Evolutionary conservation across 306 rosid species (phyloP).

Genomic region (Carpinus viminea): DNA sequence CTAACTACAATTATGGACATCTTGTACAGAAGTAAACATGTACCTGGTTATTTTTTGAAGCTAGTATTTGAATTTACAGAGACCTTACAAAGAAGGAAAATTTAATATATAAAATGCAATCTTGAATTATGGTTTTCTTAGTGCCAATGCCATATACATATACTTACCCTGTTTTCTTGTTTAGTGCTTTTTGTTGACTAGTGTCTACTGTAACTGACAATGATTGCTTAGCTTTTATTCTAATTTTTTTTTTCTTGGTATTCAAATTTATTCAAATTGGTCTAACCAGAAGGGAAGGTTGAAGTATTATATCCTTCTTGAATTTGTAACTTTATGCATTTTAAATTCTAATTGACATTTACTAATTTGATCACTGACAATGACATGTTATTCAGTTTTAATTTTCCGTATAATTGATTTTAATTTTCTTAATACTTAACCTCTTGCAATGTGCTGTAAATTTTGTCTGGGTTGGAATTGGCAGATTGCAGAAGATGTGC

Average conservation of each 20-base stretch:
- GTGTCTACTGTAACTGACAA: not conserved
- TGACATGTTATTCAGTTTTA: not conserved
- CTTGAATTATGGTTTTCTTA: not conserved
- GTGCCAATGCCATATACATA: not conserved
- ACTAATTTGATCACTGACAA: not conserved
- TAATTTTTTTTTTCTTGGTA: not conserved
- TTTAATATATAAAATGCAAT: not conserved
- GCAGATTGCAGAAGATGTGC: slow-evolving; percentile 84
- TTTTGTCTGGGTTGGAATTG: slow-evolving; percentile 38
- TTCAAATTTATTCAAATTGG: not conserved
- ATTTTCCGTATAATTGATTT: slow-evolving; percentile 3
- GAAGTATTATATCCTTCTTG: not conserved
- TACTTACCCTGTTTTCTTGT: not conserved
- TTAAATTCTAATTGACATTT: not conserved
- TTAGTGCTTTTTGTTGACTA: not conserved
- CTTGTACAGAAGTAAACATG: not conserved
- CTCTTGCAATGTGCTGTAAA: slow-evolving; percentile 16
- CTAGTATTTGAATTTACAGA: not conserved
- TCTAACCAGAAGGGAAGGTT: not conserved
- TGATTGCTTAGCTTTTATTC: not conserved
- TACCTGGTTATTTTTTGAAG: not conserved
- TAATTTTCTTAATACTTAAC: slow-evolving; percentile 9
- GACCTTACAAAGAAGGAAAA: not conserved
- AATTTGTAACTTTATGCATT: not conserved
- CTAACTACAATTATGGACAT: not conserved